Base-by-base conservation (phyloP, 148 eudicot species). In the Amaranthus hypochondriacus region DNA sequence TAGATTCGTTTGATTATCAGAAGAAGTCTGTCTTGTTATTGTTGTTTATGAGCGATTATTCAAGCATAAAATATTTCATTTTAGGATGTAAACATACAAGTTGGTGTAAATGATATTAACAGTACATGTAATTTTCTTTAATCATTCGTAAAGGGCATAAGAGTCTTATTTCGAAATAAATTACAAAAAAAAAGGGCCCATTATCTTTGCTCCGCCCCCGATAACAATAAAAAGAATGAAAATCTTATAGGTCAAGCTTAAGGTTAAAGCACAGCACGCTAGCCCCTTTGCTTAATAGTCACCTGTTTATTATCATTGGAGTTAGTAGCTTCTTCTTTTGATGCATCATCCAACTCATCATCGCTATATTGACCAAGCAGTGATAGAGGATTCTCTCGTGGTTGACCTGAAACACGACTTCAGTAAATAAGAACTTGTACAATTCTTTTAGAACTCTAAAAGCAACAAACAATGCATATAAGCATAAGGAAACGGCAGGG, bases 311-410 rank as follows among this genome's bases (percentile, higher is more conserved):
- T 79, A 62, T 69, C 69, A 59, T 82, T 86, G 7, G 54, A 56
- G 60, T 48, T 69, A 62, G 68, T 81, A 76, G 71, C 80, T 69
- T 57, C 79, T 80, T 85, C 85, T 74, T 77, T 86, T 63, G 87
- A 83, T 21, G 65, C 85, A 56, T 88, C 96, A 79, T 92, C 96
- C 87, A 84, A 69, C 68, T 95, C 98, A 6, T 95, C 96, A 82
- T 95, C 98, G 79, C 97, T 95, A 58, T 95, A 95, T 70, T 95
- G 98, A 75, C 93, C 98, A 73, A 95, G 98, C 73, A 95, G 74
- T 57, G 84, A 73, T 76, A 95, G 81, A 72, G 98, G 97, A 81
- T 95, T 90, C 73, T 86, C 93, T 43, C 76, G 83, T 66, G 68
- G 81, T 72, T 84, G 81, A 78, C 92, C 98, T 95, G 97, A 63